phyloP scores from a whole-genome alignment of 495 filamentous ascomycete genomes.

The Penicillium cataractarum region DNA sequence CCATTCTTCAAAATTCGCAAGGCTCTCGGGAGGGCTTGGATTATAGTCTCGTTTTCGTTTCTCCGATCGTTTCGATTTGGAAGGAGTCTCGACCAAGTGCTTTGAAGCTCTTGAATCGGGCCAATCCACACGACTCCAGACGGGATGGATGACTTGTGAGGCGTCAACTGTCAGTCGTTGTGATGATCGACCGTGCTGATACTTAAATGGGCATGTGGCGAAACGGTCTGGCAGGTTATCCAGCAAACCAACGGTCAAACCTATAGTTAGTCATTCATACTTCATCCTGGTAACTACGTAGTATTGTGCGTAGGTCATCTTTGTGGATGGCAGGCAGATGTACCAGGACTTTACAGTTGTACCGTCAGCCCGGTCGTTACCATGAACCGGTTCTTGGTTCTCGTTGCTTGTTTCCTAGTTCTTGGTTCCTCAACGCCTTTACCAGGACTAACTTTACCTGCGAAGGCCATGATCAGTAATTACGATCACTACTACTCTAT shows the following conservation, averaged over 20 bases:
- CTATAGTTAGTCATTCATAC: neutral
- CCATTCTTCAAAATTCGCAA: neutral
- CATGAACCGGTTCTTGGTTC: constrained; percentile 16
- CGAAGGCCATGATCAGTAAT: neutral
- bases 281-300: neutral
- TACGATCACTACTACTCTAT: neutral
- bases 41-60: neutral
- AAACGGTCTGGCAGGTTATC: neutral
- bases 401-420: neutral
- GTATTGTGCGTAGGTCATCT: neutral
- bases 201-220: neutral
- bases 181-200: constrained; percentile 9
- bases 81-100: constrained; percentile 11
- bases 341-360: neutral
- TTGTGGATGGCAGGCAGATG: neutral
- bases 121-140: too few species aligned
- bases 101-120: too few species aligned
- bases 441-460: neutral
- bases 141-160: constrained; percentile 12
- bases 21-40: neutral
- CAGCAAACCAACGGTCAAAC: neutral
- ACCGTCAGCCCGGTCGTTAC: neutral
- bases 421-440: neutral
- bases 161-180: constrained; percentile 11
- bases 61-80: constrained; percentile 11